Evolutionary conservation across 208 protist species (phyloP), one percentile per base, ranked within the genome.

Genomic region (Trypanosoma lewisi): DNA sequence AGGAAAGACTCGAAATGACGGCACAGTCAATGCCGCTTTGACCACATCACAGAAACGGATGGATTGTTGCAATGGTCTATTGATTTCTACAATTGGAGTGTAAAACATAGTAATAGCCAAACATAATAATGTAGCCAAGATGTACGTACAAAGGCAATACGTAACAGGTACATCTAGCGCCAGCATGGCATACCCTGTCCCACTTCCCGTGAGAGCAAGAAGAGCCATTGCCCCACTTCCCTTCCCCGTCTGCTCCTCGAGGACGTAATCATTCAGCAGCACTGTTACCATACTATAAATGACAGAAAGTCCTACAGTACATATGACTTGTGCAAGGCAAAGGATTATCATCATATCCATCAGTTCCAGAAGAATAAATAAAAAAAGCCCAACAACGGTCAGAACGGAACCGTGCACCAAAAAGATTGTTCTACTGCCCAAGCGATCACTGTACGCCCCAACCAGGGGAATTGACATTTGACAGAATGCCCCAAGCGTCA

Each of bases 401-500:
- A 70, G 19, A 17, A 59, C 23, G 21, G 73, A 44, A 25, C 73
- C 68, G 37, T 72, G 55, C 7, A 71, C 39, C 17, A 79, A 44
- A 45, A 70, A 76, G 9, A 68, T 37, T 0, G 41, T 19, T 33
- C 67, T 19, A 23, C 54, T 60, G 2, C 63, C 50, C 25, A 53
- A 19, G 14, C 68, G 73, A 53, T 75, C 73, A 47, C 67, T 75
- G 31, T 67, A 79, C 11, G 68, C 68, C 14, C 73, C 73, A 30
- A 79, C 39, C 6, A 75, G 9, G 6, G 73, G 68, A 12, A 54
- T 34, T 19, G 52, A 60, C 21, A 71, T 53, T 37, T 75, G 68
- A 54, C 52, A 75, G 3, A 79, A 25, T 17, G 73, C 68, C 23
- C 73, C 68, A 17, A 62, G 25, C 11, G 31, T 53, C 68, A 75